phyloP scores from a whole-genome alignment of 2,329 filamentous ascomycete species.

The Hypoxylon rubiginosum region DNA sequence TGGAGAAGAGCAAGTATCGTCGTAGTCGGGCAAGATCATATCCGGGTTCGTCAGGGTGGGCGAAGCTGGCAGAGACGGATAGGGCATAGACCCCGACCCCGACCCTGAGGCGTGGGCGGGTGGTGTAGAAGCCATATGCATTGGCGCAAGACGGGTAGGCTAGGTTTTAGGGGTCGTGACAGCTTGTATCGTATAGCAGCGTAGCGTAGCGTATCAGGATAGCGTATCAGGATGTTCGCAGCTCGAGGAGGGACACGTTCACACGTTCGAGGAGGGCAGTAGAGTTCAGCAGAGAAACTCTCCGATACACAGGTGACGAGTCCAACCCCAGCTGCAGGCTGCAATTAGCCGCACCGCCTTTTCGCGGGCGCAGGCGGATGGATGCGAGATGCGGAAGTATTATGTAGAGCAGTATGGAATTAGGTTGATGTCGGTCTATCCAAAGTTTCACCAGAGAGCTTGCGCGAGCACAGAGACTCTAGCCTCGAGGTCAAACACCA shows the following conservation, averaged over 20 bases:
- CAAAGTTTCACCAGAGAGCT: slow-evolving; percentile 30
- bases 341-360: slow-evolving; percentile 42
- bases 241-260: not conserved
- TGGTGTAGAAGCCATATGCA: slow-evolving; percentile 46
- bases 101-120: slow-evolving; percentile 37
- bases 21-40: slow-evolving; percentile 89
- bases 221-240: slow-evolving; percentile 15
- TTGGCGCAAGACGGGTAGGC: slow-evolving; percentile 28
- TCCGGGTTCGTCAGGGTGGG: slow-evolving; percentile 94
- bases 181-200: slow-evolving; percentile 10
- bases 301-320: slow-evolving; percentile 19
- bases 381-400: slow-evolving; percentile 9
- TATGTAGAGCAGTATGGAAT: slow-evolving; percentile 14
- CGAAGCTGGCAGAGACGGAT: slow-evolving; percentile 73
- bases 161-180: slow-evolving; percentile 25
- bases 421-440: slow-evolving; percentile 35
- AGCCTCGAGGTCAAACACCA: slow-evolving; percentile 12
- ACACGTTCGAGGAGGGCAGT: slow-evolving; percentile 4
- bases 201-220: slow-evolving; percentile 15
- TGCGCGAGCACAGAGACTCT: slow-evolving; percentile 9
- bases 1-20: slow-evolving; percentile 67
- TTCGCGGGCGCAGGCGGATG: slow-evolving; percentile 15
- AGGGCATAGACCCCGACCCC: slow-evolving; percentile 50
- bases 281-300: slow-evolving; percentile 8
- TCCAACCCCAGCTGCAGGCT: slow-evolving; percentile 25